Conservation (phyloP, 1,284 basidiomycete genomes). For the Malassezia slooffiae region DNA sequence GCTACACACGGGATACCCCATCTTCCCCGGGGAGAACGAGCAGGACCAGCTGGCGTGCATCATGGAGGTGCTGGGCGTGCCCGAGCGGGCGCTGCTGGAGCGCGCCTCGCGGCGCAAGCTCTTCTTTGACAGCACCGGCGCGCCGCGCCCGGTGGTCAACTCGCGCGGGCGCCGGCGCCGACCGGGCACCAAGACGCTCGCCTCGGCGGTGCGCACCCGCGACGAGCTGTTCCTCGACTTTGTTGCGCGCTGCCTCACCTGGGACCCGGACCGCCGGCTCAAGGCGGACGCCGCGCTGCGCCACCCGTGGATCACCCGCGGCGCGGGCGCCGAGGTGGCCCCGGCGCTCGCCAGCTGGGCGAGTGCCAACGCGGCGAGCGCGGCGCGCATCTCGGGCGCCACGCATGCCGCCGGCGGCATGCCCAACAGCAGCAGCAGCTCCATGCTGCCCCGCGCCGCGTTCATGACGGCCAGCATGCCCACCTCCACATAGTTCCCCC, state of each 20-base stretch:
- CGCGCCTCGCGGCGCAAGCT: slow-evolving; percentile 83
- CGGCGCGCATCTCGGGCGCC: no score
- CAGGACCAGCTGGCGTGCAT: slow-evolving; percentile 97
- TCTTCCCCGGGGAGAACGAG: slow-evolving; percentile 93
- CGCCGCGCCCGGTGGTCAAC: slow-evolving; percentile 84
- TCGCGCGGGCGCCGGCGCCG: slow-evolving; percentile 86
- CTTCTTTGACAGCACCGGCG: slow-evolving; percentile 90
- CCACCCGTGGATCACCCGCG: slow-evolving; percentile 41
- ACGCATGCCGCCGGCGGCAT: no score
- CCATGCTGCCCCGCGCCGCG: background rate
- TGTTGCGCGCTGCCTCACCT: slow-evolving; percentile 84
- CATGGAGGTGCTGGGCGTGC: slow-evolving; percentile 95
- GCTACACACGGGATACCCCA: slow-evolving; percentile 95
- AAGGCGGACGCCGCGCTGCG: slow-evolving; percentile 74
- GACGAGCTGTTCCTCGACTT: slow-evolving; percentile 63
- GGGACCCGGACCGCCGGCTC: slow-evolving; percentile 92
- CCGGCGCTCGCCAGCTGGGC: background rate
- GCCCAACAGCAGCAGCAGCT: background rate
- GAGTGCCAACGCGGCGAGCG: no score
- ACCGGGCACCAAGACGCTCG: slow-evolving; percentile 77
- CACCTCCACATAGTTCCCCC: no score
- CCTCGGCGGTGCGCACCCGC: slow-evolving; percentile 74
- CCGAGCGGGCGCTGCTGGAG: slow-evolving; percentile 88
- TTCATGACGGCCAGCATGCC: no score
- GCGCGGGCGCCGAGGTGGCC: no score